Evolutionary conservation across 202 grass and related monocot genomes (phyloP).

Genomic region (Eragrostis tef): DNA sequence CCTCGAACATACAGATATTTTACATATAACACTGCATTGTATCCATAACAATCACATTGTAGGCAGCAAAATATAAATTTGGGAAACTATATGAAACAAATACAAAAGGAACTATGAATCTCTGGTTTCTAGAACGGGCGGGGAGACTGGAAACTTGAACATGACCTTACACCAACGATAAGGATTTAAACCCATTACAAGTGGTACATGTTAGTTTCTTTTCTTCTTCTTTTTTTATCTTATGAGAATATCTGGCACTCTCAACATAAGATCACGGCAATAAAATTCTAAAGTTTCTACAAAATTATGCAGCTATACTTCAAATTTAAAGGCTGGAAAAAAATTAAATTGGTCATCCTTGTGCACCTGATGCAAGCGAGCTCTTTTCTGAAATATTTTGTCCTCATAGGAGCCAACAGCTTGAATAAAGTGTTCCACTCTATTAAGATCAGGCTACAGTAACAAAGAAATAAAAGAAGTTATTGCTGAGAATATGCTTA

Average conservation of each 20-base stretch:
- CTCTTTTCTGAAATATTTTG: constrained; percentile 98
- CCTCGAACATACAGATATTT: neutral
- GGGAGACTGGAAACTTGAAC: neutral
- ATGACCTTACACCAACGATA: neutral
- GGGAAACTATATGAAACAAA: no score
- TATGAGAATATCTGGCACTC: constrained; percentile 8
- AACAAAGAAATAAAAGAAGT: constrained; percentile 41
- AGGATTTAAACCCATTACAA: neutral
- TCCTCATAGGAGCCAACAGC: constrained; percentile 88
- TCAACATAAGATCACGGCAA: constrained; percentile 14
- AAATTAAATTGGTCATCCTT: constrained; percentile 27
- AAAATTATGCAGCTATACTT: constrained; percentile 13
- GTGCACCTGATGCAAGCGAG: constrained; percentile 81
- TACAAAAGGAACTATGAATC: neutral
- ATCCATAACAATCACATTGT: neutral
- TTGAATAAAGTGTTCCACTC: constrained; percentile 98
- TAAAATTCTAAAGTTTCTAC: neutral
- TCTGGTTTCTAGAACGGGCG: neutral
- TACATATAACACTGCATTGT: neutral
- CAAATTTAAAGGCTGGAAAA: constrained; percentile 5
- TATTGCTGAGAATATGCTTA: constrained; percentile 13
- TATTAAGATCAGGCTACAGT: constrained; percentile 75
- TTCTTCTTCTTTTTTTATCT: neutral
- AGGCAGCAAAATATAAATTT: neutral
- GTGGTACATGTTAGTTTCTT: neutral